These are phyloP conservation scores for Ramalina intermedia DNA, from an alignment of 495 filamentous ascomycete genomes.

Conservation along the genomic window DNA sequence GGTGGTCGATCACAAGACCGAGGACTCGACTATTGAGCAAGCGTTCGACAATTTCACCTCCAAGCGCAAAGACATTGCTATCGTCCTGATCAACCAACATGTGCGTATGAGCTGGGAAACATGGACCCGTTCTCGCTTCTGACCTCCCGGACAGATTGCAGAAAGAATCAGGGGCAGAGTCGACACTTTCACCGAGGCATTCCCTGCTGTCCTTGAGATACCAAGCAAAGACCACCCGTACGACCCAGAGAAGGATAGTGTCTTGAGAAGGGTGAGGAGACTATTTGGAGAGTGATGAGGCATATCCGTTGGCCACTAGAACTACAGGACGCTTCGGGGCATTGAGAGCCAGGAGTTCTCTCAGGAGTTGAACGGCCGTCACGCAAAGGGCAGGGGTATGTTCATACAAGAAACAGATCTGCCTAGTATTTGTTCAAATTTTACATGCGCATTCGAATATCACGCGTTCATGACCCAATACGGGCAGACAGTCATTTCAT, in stretches of 20 bases:
- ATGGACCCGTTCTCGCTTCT: neutral
- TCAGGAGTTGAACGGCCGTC: too few species aligned
- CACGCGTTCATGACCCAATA: too few species aligned
- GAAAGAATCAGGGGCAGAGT: conserved; percentile 76
- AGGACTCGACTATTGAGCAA: conserved; percentile 72
- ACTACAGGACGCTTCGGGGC: too few species aligned
- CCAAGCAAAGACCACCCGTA: conserved; percentile 99
- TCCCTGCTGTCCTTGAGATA: conserved; percentile 66
- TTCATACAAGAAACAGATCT: too few species aligned
- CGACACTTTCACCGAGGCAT: conserved; percentile 38
- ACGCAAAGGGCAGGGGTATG: too few species aligned
- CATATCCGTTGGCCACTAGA: too few species aligned
- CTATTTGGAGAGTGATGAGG: conserved; percentile 71
- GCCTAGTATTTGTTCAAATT: too few species aligned
- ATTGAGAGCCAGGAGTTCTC: too few species aligned
- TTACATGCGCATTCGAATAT: too few species aligned
- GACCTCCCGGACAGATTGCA: conserved; percentile 48
- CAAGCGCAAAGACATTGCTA: conserved; percentile 87
- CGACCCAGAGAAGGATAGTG: conserved; percentile 97
- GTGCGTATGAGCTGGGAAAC: conserved; percentile 33
- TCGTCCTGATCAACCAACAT: conserved; percentile 95
- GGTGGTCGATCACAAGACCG: conserved; percentile 86
- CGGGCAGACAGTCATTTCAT: too few species aligned
- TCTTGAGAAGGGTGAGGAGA: conserved; percentile 76
- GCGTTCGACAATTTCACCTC: conserved; percentile 81